These are phyloP conservation scores for Aspergillus ustus DNA, from an alignment of 2,329 filamentous ascomycete genomes.

Conservation along the genomic window DNA sequence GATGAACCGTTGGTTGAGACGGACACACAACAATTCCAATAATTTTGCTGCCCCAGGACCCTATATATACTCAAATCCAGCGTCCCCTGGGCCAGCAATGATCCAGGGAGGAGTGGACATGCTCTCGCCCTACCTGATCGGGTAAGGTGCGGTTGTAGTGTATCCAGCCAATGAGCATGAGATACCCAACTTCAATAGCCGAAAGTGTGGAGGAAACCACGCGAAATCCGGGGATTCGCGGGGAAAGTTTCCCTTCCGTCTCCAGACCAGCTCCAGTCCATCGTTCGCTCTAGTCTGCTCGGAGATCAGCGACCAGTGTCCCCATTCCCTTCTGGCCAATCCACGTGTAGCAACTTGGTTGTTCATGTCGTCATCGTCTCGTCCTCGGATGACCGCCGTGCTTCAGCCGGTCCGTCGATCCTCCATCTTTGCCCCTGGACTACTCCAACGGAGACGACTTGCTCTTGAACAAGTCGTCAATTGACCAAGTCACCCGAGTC, in stretches of 20 bases:
- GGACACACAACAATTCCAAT: background rate
- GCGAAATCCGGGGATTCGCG: slow-evolving; percentile 2
- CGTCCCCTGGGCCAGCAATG: background rate
- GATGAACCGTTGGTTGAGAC: background rate
- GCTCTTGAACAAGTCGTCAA: background rate
- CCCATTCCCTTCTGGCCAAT: background rate
- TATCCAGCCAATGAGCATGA: slow-evolving; percentile 12
- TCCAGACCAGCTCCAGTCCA: slow-evolving; percentile 4
- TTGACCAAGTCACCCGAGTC: background rate
- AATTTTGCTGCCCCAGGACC: background rate
- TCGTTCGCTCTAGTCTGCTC: background rate
- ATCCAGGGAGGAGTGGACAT: background rate
- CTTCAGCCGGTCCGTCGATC: background rate
- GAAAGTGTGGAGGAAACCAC: slow-evolving; percentile 17
- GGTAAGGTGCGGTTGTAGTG: background rate
- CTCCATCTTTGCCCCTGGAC: background rate
- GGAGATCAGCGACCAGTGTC: background rate
- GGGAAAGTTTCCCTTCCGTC: slow-evolving; percentile 6
- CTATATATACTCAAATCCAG: slow-evolving; percentile 11
- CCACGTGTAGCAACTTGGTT: background rate
- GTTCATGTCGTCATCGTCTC: slow-evolving; percentile 1
- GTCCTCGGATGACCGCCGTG: background rate
- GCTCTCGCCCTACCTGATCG: background rate
- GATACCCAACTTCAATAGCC: slow-evolving; percentile 16
- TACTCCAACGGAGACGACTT: background rate